Conservation (phyloP, 305 asterid species). For the Solanum hybrid region DNA sequence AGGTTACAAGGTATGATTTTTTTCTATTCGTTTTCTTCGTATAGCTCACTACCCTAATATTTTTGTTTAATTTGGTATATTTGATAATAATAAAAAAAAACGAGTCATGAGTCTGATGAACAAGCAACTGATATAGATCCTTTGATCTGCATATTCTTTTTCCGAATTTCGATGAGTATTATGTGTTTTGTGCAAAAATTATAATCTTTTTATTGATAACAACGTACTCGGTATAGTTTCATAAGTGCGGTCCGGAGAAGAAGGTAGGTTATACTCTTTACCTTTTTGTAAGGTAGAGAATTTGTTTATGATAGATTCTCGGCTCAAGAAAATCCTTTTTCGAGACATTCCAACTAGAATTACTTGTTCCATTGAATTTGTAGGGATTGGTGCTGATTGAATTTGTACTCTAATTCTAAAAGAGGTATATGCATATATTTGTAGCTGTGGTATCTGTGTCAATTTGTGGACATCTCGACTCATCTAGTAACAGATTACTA, state of each 20-base stretch:
- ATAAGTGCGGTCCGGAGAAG: not conserved
- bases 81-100: not conserved
- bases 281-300: too few species aligned
- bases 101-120: not conserved
- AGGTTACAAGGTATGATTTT: not conserved
- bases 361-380: not conserved
- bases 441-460: not conserved
- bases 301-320: rapidly evolving
- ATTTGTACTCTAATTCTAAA: not conserved
- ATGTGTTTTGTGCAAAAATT: not conserved
- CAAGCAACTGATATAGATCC: not conserved
- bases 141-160: not conserved
- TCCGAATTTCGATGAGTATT: not conserved
- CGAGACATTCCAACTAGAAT: not conserved
- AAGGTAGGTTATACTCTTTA: too few species aligned
- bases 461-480: not conserved
- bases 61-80: not conserved
- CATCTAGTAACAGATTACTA: not conserved
- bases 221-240: too few species aligned
- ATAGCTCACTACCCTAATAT: not conserved
- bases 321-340: too few species aligned
- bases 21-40: not conserved
- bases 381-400: not conserved
- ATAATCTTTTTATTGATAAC: too few species aligned
- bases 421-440: not conserved